These are phyloP conservation scores for Azolla pinnata DNA, from an alignment of 75 land plant genomes.

Conservation along the genomic window DNA sequence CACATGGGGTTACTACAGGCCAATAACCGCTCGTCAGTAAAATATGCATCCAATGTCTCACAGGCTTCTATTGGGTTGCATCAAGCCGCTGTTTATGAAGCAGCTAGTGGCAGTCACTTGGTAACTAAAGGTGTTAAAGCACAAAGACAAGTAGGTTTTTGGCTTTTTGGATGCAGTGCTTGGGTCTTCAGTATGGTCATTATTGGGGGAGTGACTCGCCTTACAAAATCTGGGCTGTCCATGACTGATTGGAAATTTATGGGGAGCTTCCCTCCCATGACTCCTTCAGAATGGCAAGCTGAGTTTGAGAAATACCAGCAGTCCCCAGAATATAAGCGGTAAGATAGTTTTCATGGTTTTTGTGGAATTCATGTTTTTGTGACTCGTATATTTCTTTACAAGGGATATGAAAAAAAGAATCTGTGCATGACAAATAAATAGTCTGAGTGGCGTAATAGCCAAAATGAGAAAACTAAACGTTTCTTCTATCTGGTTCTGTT, in stretches of 20 bases:
- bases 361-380: background rate
- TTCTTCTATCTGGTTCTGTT: no score
- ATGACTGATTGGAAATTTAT: slow-evolving; percentile 99
- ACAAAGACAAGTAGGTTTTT: slow-evolving; percentile 65
- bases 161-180: slow-evolving; percentile 84
- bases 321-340: slow-evolving; percentile 89
- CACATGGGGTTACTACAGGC: no score
- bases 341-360: background rate
- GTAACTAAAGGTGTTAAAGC: slow-evolving; percentile 55
- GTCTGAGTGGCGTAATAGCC: no score
- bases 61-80: background rate
- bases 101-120: slow-evolving; percentile 36
- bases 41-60: background rate
- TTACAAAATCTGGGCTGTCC: slow-evolving; percentile 89
- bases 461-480: no score
- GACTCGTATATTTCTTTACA: no score
- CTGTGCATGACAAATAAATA: no score
- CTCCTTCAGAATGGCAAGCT: slow-evolving; percentile 60
- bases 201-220: slow-evolving; percentile 86
- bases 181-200: slow-evolving; percentile 98
- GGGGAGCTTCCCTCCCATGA: slow-evolving; percentile 70
- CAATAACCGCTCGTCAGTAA: background rate
- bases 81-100: slow-evolving; percentile 2
- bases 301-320: slow-evolving; percentile 90
- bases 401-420: no score